These are phyloP conservation scores for Edaphochlamys debaryana DNA, from an alignment of 139 green algal species.

Conservation along the genomic window DNA sequence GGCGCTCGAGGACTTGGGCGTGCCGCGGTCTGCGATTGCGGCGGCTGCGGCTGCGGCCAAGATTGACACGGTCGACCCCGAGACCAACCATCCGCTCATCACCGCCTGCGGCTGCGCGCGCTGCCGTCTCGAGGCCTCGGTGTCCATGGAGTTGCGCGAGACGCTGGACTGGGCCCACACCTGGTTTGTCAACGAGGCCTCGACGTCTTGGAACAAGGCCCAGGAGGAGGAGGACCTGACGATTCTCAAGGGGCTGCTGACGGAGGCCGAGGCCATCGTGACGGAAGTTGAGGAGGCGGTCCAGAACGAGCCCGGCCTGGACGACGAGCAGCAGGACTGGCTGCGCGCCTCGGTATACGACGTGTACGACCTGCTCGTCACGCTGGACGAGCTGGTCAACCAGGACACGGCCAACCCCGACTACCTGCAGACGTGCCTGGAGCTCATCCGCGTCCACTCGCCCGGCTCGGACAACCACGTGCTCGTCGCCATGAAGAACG, in stretches of 20 bases:
- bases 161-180: conserved; percentile 34
- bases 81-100: not conserved
- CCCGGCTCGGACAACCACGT: conserved; percentile 52
- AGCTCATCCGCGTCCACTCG: conserved; percentile 44
- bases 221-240: conserved; percentile 47
- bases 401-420: conserved; percentile 11
- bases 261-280: conserved; percentile 32
- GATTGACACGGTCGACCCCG: not conserved
- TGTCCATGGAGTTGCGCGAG: conserved; percentile 32
- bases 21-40: not conserved
- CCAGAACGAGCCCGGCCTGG: conserved; percentile 34
- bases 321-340: conserved; percentile 47
- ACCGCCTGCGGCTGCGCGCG: conserved; percentile 27
- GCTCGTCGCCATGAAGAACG: conserved; percentile 43
- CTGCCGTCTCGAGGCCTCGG: conserved; percentile 44
- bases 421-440: conserved; percentile 36
- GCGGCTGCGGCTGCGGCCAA: not conserved
- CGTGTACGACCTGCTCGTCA: conserved; percentile 53
- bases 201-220: conserved; percentile 9
- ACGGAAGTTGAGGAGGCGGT: conserved; percentile 51
- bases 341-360: conserved; percentile 54
- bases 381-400: conserved; percentile 53
- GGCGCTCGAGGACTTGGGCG: not conserved
- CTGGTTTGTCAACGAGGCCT: conserved; percentile 50
- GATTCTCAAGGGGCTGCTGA: conserved; percentile 37